phyloP scores from a whole-genome alignment of 495 filamentous ascomycete genomes.

The Aspergillus hancockii region DNA sequence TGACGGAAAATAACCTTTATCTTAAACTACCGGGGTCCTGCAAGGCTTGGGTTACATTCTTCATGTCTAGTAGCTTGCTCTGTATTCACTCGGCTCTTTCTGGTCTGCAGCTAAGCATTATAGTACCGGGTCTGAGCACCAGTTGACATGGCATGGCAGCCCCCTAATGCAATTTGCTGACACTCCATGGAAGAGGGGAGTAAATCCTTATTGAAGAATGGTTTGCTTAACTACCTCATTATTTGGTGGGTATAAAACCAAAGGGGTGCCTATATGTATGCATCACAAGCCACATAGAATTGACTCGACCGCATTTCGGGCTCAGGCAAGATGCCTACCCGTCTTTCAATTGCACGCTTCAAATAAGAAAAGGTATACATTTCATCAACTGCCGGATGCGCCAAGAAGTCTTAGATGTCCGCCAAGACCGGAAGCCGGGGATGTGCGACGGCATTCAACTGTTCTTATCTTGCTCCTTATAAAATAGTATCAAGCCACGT shows the following conservation, averaged over 20 bases:
- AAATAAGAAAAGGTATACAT: not conserved
- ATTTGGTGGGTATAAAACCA: not conserved
- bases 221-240: not conserved
- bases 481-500: conserved; percentile 1
- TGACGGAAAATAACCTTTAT: not conserved
- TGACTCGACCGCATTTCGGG: too few species aligned
- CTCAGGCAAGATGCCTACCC: too few species aligned
- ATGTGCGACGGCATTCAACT: not conserved
- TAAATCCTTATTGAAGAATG: too few species aligned
- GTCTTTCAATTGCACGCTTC: too few species aligned
- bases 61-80: conserved; percentile 2
- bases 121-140: conserved; percentile 1
- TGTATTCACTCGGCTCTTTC: not conserved
- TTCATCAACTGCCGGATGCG: not conserved
- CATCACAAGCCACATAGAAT: too few species aligned
- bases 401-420: not conserved
- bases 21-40: not conserved
- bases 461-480: not conserved
- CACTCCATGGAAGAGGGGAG: too few species aligned
- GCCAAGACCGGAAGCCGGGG: not conserved
- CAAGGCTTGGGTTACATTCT: conserved; percentile 21
- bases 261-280: not conserved
- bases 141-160: not conserved
- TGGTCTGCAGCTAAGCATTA: conserved; percentile 12
- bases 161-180: not conserved